Conservation (phyloP, 768 basidiomycete species). For the Sistotremastrum suecicum region DNA sequence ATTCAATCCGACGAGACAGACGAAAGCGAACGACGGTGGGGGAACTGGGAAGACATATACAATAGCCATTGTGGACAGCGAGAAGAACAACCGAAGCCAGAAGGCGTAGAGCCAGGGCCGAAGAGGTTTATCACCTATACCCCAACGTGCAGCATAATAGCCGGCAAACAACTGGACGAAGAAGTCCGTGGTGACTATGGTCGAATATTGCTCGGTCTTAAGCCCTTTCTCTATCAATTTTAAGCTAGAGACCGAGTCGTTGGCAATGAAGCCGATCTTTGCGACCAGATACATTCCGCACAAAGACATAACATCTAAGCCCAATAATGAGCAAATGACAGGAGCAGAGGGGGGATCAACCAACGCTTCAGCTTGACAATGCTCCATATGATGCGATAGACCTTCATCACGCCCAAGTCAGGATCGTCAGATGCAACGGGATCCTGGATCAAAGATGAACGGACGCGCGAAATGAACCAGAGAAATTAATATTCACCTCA, state of each 20-base stretch:
- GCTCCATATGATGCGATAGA: constrained; percentile 90
- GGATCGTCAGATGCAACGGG: constrained; percentile 56
- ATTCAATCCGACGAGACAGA: constrained; percentile 70
- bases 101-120: constrained; percentile 87
- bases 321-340: background rate
- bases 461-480: background rate
- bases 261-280: constrained; percentile 90
- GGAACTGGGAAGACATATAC: constrained; percentile 77
- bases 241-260: constrained; percentile 79
- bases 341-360: constrained; percentile 12
- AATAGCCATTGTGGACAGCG: constrained; percentile 55
- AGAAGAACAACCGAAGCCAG: constrained; percentile 72
- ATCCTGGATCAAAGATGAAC: constrained; percentile 32
- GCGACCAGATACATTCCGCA: constrained; percentile 78
- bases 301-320: constrained; percentile 77
- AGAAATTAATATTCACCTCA: constrained; percentile 42
- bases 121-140: constrained; percentile 61
- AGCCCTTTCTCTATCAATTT: constrained; percentile 97
- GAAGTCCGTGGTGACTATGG: constrained; percentile 91
- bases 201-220: constrained; percentile 88
- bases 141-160: constrained; percentile 89
- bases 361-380: constrained; percentile 84
- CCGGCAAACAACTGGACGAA: constrained; percentile 94
- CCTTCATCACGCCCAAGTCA: constrained; percentile 81
- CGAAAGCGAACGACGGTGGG: constrained; percentile 63